Conservation (phyloP, 305 asterid genomes). For the Petunia hybrid region DNA sequence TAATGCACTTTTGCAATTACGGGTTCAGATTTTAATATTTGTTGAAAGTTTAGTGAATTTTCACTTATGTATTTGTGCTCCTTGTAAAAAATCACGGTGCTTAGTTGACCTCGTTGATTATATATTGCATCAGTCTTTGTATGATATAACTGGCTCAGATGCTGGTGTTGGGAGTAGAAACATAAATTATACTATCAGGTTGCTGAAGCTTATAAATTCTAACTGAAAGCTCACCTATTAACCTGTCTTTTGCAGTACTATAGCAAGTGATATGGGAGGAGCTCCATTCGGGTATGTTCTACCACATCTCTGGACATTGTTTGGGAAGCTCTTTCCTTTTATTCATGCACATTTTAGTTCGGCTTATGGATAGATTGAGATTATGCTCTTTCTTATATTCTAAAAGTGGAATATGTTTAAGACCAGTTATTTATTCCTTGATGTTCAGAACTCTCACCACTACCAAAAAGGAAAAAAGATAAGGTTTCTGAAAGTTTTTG, state of each 20-base stretch:
- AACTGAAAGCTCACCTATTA: slow-evolving; percentile 7
- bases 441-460: not conserved
- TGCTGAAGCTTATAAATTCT: not conserved
- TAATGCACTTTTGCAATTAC: too few species aligned
- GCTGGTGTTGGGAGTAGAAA: not conserved
- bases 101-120: too few species aligned
- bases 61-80: too few species aligned
- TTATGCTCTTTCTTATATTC: not conserved
- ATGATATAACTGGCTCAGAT: not conserved
- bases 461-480: not conserved
- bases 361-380: not conserved
- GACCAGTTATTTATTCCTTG: not conserved
- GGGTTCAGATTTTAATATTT: too few species aligned
- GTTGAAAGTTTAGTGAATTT: too few species aligned
- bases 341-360: not conserved
- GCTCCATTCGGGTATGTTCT: slow-evolving; percentile 86
- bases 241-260: slow-evolving; percentile 67
- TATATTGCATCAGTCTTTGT: not conserved
- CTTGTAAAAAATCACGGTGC: too few species aligned
- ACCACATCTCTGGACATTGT: slow-evolving; percentile 2
- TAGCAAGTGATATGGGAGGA: slow-evolving; percentile 80
- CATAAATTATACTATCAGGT: not conserved
- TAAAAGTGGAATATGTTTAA: not conserved
- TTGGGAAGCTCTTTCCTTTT: slow-evolving; percentile 2
- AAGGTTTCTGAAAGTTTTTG: not conserved